Evolutionary conservation across 2,329 filamentous ascomycete genomes (phyloP).

Genomic region (Dactylellina leptospora): DNA sequence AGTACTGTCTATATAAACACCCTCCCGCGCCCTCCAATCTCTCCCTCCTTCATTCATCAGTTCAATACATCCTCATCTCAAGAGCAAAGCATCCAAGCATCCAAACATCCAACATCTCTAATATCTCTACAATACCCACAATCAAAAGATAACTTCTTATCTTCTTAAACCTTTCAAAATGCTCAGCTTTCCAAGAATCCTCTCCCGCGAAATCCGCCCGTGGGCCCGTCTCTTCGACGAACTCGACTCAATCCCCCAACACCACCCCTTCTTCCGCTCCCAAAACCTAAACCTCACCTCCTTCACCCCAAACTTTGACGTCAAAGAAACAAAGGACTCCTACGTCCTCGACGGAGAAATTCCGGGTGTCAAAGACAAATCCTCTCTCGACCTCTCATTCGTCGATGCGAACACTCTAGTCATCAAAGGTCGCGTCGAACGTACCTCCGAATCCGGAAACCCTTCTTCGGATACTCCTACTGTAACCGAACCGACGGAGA

Average conservation of each 20-base stretch:
- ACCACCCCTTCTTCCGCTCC: conserved; percentile 30
- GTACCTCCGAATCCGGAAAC: conserved; percentile 45
- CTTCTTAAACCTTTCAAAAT: conserved; percentile 24
- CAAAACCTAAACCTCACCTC: conserved; percentile 55
- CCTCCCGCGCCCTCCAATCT: neutral
- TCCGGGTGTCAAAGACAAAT: conserved; percentile 63
- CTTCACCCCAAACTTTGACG: conserved; percentile 64
- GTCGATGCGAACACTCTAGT: conserved; percentile 63
- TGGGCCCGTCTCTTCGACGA: conserved; percentile 48
- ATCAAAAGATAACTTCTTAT: conserved; percentile 1
- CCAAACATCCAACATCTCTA: neutral
- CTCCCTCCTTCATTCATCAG: conserved; percentile 28
- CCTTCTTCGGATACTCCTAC: neutral
- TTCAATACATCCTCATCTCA: conserved; percentile 6
- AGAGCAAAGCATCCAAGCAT: neutral
- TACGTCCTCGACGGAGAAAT: conserved; percentile 65
- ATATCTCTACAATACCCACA: neutral
- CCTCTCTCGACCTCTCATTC: conserved; percentile 64
- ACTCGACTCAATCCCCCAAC: conserved; percentile 15
- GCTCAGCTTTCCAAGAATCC: conserved; percentile 38
- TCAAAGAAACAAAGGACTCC: conserved; percentile 62
- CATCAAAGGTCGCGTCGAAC: conserved; percentile 62
- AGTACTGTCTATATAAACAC: conserved; percentile 31
- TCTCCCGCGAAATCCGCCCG: conserved; percentile 42
- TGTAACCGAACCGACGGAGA: neutral